Conservation (phyloP, 768 basidiomycete species). For the Agrocybe chaxingu region DNA sequence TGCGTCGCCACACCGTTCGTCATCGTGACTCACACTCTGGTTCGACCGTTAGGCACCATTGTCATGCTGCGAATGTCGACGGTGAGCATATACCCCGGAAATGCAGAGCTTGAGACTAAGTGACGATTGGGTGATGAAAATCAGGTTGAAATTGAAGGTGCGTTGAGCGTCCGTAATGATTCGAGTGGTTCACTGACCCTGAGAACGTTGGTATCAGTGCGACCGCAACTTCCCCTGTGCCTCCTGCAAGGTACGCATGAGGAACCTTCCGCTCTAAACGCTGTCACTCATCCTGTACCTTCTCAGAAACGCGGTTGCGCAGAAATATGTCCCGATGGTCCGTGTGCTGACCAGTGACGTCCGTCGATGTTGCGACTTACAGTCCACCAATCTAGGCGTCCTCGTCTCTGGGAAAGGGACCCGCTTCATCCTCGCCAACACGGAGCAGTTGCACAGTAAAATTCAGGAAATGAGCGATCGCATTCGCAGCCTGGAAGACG, state of each 20-base stretch:
- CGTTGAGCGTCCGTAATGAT: conserved; percentile 4
- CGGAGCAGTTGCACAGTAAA: conserved; percentile 61
- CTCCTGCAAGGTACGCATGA: conserved; percentile 32
- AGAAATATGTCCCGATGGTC: conserved; percentile 65
- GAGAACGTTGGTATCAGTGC: conserved; percentile 30
- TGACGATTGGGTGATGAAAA: conserved; percentile 6
- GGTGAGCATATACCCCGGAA: conserved; percentile 29
- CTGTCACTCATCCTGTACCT: background rate
- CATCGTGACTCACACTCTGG: conserved; percentile 5
- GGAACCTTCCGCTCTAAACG: background rate
- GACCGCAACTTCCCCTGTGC: conserved; percentile 51
- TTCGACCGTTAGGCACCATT: conserved; percentile 39
- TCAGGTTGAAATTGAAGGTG: conserved; percentile 57
- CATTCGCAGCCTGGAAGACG: conserved; percentile 60
- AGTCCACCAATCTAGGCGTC: conserved; percentile 38
- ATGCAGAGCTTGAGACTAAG: conserved; percentile 4
- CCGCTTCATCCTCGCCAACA: conserved; percentile 65
- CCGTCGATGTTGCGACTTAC: background rate
- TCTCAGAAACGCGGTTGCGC: conserved; percentile 58
- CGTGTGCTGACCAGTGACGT: conserved; percentile 2
- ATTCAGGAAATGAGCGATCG: conserved; percentile 68
- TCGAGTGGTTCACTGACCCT: conserved; percentile 7
- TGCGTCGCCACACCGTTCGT: background rate
- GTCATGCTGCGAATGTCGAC: conserved; percentile 62
- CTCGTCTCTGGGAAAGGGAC: conserved; percentile 66